Evolutionary conservation across 768 basidiomycete species (phyloP).

Genomic region (Leccinum subgranulosum): DNA sequence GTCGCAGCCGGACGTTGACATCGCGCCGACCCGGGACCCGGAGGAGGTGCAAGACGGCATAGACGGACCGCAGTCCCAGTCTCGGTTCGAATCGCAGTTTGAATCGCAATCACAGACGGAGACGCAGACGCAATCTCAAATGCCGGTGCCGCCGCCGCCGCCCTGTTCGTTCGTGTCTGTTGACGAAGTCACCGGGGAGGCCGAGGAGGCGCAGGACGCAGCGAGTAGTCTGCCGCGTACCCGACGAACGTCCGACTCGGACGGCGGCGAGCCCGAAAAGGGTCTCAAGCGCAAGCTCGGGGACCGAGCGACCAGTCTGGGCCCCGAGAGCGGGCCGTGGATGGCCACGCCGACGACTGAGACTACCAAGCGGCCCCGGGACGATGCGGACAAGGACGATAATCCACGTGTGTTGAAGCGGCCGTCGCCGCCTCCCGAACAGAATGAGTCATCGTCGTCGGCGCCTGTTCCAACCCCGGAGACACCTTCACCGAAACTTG

Average conservation of each 20-base stretch:
- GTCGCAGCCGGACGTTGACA: constrained; percentile 4
- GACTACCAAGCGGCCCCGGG: constrained; percentile 55
- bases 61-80: background rate
- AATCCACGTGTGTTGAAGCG: constrained; percentile 60
- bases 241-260: constrained; percentile 41
- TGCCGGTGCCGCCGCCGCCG: constrained; percentile 3
- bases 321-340: constrained; percentile 37
- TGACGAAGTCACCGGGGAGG: constrained; percentile 26
- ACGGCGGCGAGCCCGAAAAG: constrained; percentile 51
- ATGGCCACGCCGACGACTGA: constrained; percentile 29
- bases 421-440: constrained; percentile 69
- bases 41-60: constrained; percentile 9
- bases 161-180: constrained; percentile 17
- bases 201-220: constrained; percentile 29
- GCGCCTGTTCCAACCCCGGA: constrained; percentile 6
- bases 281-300: constrained; percentile 66
- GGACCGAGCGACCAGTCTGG: constrained; percentile 65
- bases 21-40: constrained; percentile 1
- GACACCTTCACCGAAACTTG: constrained; percentile 43
- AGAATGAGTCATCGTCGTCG: constrained; percentile 22
- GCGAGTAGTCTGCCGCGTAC: constrained; percentile 23
- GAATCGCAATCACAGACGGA: background rate
- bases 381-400: constrained; percentile 59
- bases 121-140: background rate
- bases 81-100: background rate